Conservation (phyloP, 2,329 filamentous ascomycete genomes). For the Scytalidium lignicola region DNA sequence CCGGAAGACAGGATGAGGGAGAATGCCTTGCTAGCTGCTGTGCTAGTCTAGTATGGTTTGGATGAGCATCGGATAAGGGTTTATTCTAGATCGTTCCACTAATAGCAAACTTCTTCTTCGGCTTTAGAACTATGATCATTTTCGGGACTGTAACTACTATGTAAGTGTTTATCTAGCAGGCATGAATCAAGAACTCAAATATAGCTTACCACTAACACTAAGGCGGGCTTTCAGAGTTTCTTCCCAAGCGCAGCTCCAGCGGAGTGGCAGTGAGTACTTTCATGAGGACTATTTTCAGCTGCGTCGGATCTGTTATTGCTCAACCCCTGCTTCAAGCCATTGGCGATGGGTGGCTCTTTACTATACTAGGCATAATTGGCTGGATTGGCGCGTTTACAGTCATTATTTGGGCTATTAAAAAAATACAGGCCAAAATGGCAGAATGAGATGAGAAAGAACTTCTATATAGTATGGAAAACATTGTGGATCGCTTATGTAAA, state of each 20-base stretch:
- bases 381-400: constrained; percentile 50
- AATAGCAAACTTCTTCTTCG: constrained; percentile 69
- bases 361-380: constrained; percentile 49
- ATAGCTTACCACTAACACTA: too few relatives aligned
- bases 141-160: constrained; percentile 57
- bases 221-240: constrained; percentile 81
- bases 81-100: constrained; percentile 59
- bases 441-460: too few relatives aligned
- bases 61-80: constrained; percentile 64
- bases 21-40: constrained; percentile 72
- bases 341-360: constrained; percentile 73
- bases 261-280: constrained; percentile 82
- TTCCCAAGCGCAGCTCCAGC: constrained; percentile 63
- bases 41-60: constrained; percentile 66
- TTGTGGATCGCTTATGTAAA: too few relatives aligned
- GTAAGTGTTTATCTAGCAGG: too few relatives aligned
- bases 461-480: too few relatives aligned
- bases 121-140: constrained; percentile 69
- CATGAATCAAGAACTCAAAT: too few relatives aligned
- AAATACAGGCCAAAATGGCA: too few relatives aligned
- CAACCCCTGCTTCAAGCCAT: constrained; percentile 66
- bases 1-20: constrained; percentile 81
- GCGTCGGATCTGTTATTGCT: constrained; percentile 63
- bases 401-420: constrained; percentile 61
- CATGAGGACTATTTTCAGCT: constrained; percentile 71